Evolutionary conservation across 2,329 filamentous ascomycete species (phyloP).

Genomic region (Colletotrichum sublineola): DNA sequence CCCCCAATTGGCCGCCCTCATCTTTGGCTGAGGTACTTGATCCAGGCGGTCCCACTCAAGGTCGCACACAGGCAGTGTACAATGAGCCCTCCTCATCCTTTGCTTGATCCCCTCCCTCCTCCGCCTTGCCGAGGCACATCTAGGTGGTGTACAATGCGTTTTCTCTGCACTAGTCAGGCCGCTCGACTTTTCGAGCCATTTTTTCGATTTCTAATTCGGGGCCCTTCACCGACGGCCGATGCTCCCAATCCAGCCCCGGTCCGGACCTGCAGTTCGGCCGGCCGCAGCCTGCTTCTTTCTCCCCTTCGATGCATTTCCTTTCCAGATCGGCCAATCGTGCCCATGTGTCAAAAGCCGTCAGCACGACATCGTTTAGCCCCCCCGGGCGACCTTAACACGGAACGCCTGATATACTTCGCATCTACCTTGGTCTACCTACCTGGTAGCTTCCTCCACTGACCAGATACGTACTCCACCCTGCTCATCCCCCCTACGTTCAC

Average conservation of each 20-base stretch:
- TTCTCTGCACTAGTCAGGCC: background rate
- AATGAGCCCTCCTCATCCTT: background rate
- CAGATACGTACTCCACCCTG: too few relatives aligned
- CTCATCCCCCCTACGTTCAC: too few relatives aligned
- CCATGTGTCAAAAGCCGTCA: background rate
- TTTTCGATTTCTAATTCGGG: background rate
- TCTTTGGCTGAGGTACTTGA: too few relatives aligned
- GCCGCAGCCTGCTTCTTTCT: background rate
- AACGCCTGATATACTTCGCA: too few relatives aligned
- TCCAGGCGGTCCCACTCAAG: too few relatives aligned
- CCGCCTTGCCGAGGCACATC: constrained; percentile 4
- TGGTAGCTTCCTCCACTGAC: too few relatives aligned
- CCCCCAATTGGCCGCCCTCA: background rate
- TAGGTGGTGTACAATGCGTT: too few relatives aligned
- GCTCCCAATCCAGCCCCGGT: constrained; percentile 8
- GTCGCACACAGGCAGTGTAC: too few relatives aligned
- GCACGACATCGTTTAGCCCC: background rate
- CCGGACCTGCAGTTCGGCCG: constrained; percentile 15
- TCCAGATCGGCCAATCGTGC: constrained; percentile 8
- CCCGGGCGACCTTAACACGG: too few relatives aligned
- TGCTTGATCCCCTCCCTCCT: background rate
- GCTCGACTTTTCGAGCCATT: background rate
- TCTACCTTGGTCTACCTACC: too few relatives aligned
- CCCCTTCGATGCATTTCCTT: background rate
- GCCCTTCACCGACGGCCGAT: constrained; percentile 17